These are phyloP conservation scores for Ceratobasidium sp. DNA, from an alignment of 1,284 basidiomycete genomes.

Conservation along the genomic window DNA sequence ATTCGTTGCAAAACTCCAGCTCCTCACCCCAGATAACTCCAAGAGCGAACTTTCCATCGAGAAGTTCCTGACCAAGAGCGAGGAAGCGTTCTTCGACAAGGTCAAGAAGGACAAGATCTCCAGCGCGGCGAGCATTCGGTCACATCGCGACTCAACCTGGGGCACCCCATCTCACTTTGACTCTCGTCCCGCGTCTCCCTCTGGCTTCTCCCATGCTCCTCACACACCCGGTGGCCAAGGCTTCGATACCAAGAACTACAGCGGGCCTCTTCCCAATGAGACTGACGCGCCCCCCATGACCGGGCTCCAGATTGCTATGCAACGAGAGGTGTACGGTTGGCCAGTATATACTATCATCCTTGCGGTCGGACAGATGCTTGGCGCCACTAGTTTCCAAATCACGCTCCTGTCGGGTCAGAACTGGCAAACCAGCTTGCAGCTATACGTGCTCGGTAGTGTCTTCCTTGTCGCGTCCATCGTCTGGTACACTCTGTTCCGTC, in stretches of 20 bases:
- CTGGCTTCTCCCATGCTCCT: constrained; percentile 48
- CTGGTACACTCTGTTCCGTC: constrained; percentile 91
- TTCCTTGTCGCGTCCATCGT: constrained; percentile 85
- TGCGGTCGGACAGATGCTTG: constrained; percentile 85
- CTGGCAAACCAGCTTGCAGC: constrained; percentile 79
- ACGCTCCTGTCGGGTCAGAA: constrained; percentile 87
- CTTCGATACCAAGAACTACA: constrained; percentile 62
- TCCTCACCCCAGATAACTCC: constrained; percentile 84
- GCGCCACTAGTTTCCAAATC: constrained; percentile 94
- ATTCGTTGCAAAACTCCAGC: constrained; percentile 86
- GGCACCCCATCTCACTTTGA: constrained; percentile 75
- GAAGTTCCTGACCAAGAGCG: constrained; percentile 87
- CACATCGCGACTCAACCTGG: constrained; percentile 83
- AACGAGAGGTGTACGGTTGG: constrained; percentile 82
- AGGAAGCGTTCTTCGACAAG: constrained; percentile 91
- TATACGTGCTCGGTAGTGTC: constrained; percentile 89
- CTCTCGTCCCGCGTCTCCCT: constrained; percentile 79
- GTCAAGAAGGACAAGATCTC: constrained; percentile 86
- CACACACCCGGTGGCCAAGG: constrained; percentile 53
- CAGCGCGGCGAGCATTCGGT: constrained; percentile 79
- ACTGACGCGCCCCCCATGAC: constrained; percentile 73
- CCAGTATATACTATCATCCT: constrained; percentile 91
- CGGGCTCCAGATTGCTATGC: constrained; percentile 80
- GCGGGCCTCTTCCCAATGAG: constrained; percentile 65
- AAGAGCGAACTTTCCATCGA: constrained; percentile 92